A percentile compares a stretch with the other conserved stretches of the same genome.
Conservation (phyloP, 1,284 basidiomycete genomes). For the Ceratobasidium sp. region DNA sequence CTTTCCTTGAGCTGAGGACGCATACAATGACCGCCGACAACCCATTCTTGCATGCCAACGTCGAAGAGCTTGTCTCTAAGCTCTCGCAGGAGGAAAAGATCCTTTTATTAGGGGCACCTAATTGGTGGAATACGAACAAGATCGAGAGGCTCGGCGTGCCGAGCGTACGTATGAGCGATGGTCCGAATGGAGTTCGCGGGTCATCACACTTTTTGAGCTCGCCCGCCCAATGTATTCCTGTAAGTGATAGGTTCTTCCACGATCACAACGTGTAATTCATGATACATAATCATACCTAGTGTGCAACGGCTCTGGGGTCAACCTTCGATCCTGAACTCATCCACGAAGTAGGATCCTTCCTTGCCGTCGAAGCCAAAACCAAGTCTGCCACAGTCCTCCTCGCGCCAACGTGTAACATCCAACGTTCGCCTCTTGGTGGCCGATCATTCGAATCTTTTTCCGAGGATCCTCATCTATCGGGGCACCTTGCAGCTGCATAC, state of each 20-base stretch:
- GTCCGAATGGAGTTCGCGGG: slow-evolving; percentile 64
- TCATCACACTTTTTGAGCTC: slow-evolving; percentile 68
- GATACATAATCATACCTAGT: slow-evolving; percentile 51
- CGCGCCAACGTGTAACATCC: slow-evolving; percentile 74
- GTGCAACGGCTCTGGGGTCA: slow-evolving; percentile 69
- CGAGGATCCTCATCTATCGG: slow-evolving; percentile 56
- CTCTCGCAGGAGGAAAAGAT: slow-evolving; percentile 69
- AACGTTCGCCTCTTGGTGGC: slow-evolving; percentile 54
- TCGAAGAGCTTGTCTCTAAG: slow-evolving; percentile 60
- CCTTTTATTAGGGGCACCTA: slow-evolving; percentile 64
- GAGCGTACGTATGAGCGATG: slow-evolving; percentile 49
- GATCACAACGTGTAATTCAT: neutral
- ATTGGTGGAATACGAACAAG: slow-evolving; percentile 69
- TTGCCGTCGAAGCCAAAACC: slow-evolving; percentile 66
- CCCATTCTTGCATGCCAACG: slow-evolving; percentile 59
- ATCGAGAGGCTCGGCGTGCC: slow-evolving; percentile 66
- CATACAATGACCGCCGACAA: slow-evolving; percentile 42
- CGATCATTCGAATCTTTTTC: slow-evolving; percentile 73
- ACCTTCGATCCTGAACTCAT: slow-evolving; percentile 66
- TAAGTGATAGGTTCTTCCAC: slow-evolving; percentile 47
- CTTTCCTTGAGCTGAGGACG: neutral
- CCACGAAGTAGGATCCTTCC: slow-evolving; percentile 60
- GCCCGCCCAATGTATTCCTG: slow-evolving; percentile 67
- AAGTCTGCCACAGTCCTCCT: slow-evolving; percentile 67
- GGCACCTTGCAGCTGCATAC: slow-evolving; percentile 46